Percentiles rank a stretch among this genome's conserved stretches.
phyloP scores from a whole-genome alignment of 345 rosid genomes.

The Eucalyptus albens region DNA sequence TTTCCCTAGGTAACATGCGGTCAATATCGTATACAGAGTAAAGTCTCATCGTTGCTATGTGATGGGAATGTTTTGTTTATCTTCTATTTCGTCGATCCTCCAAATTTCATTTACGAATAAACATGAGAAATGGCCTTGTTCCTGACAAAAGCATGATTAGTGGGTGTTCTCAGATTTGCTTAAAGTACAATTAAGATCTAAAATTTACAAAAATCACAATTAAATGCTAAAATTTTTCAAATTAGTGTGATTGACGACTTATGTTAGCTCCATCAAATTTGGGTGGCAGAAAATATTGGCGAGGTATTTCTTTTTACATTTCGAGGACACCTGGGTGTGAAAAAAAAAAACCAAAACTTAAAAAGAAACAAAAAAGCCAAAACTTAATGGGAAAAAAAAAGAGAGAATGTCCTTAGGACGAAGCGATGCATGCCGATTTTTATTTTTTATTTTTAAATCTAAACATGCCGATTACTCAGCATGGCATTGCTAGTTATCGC shows the following conservation, averaged over 20 bases:
- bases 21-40: background rate
- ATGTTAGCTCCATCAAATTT: background rate
- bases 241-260: background rate
- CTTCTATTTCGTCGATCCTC: too few relatives aligned
- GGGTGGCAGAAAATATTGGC: background rate
- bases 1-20: background rate
- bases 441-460: too few relatives aligned
- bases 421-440: too few relatives aligned
- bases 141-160: background rate
- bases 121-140: background rate
- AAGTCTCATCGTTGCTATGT: background rate
- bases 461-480: too few relatives aligned
- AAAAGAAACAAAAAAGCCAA: background rate
- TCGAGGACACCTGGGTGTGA: background rate
- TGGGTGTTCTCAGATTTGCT: background rate
- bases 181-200: background rate
- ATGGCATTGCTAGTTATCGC: too few relatives aligned
- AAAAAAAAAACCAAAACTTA: background rate
- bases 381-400: background rate
- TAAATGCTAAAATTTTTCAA: background rate
- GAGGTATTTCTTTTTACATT: background rate
- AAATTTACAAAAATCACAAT: background rate
- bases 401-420: too few relatives aligned
- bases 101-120: background rate
- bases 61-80: background rate